Base-by-base conservation (phyloP, 345 rosid genomes). In the Rhizophora apiculata region DNA sequence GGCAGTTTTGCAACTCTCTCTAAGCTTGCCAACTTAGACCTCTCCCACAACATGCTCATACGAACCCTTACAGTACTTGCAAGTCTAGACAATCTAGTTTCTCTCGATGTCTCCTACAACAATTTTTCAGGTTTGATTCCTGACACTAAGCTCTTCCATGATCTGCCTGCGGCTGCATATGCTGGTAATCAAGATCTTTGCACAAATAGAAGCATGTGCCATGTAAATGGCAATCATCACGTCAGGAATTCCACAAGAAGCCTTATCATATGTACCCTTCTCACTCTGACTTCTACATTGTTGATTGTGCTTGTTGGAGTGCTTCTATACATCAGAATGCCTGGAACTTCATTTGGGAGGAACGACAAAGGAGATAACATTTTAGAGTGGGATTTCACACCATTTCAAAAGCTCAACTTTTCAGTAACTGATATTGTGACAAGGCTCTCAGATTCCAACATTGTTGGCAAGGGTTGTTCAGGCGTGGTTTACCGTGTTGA, bases 401-500 rank as follows among this genome's bases (percentile, higher is more conserved):
- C 91, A 53, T 89, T 86, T 69, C 91, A 82, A 61, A 89, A 86
- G 83, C 85, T 86, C 3, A 81, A 86, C 78, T 85, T 89, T 71
- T 74, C 91, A 0, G 79, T 89, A 24, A 64, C 66, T 11, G 91
- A 89, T 48, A 68, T 86, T 1, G 72, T 87, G 30, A 65, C 82
- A 4, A 77, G 74, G 74, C 82, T 86, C 43, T 78, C 87, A 0
- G 94, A 84, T 59, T 62, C 87, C 29, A 89, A 86, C 64, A 57
- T 85, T 56, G 56, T 89, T 6, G 95, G 95, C 26, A 84, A 80
- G 68, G 95, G 95, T 66, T 69, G 84, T 76, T 86, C 95, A 0
- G 95, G 95, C 18, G 71, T 84, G 80, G 94, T 86, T 58, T 89
- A 86, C 66, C 87, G 87, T 3, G 91, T 86, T 5, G 88, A 83